Base-by-base conservation (phyloP, 169 alveolate species). In the Plasmodium inui region DNA sequence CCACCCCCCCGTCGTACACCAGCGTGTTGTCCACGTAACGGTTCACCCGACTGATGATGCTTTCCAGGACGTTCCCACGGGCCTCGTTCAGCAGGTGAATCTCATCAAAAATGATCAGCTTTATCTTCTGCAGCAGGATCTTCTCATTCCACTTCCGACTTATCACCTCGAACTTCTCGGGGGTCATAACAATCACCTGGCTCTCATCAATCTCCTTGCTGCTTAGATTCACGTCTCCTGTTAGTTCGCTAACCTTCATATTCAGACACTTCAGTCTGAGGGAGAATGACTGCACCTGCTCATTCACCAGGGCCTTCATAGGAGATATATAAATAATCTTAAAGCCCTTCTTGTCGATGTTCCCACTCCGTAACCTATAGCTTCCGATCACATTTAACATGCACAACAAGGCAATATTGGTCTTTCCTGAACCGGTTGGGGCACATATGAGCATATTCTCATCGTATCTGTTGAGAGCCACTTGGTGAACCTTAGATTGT, bases 361-460 rank as follows among this genome's bases (percentile, higher is more conserved):
- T 37, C 3, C 97, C 96, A 61, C 84, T 82, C 74, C 78, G 95
- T 41, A 95, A 95, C 39, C 89, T 46, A 53, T 96, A 95, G 41
- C 80, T 78, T 44, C 57, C 95, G 30, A 99, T 93, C 86, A 98
- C 99, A 90, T 99, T 97, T 78, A 99, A 96, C 53, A 99, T 99
- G 72, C 99, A 97, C 82, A 99, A 96, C 94, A 99, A 94, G 76
- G 99, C 99, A 76, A 99, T 99, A 96, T 99, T 99, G 7, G 99
- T 99, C 97, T 99, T 99, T 22, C 99, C 99, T 7, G 99, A 99
- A 9, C 99, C 99, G 1, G 99, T 99, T 9, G 99, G 99, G 26
- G 99, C 99, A 92, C 99, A 99, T 7, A 99, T 97, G 55, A 99
- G 95, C 97, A 99, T 80, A 96, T 99, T 99, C 91, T 99, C 99